Evolutionary conservation across 192 early-diverging fungal genomes (phyloP), one percentile per base, ranked within the genome.

Genomic region (Cetraspora pellucida): DNA sequence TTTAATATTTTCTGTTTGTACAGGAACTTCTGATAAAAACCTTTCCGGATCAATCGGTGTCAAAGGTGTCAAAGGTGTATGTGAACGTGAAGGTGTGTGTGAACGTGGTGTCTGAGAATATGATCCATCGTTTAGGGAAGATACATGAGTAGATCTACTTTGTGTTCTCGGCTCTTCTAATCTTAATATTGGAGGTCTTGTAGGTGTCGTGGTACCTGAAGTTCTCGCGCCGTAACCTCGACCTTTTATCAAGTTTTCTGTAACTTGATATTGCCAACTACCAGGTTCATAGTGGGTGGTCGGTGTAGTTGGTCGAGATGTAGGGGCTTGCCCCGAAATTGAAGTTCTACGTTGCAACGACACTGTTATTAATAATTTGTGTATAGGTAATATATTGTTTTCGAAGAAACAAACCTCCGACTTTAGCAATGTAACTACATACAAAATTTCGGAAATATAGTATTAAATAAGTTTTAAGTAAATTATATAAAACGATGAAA

Each of bases 231-330:
- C 44, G 27, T 50, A 46, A 21, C 21, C 43, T 27, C 21, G 19
- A 45, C n/a, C n/a, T 45, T 45, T 21, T 68, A 46, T 37, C 17
- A 76, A 25, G 19, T 76, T 76, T 43, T 76, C 74, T 2, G 63
- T 45, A 23, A 76, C 74, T 49, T 67, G 47, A 57, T 76, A 76
- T 28, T 60, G 63, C 74, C 74, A 76, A 54, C 63, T 61, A 21
- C 28, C 63, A 54, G 61, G 74, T 14, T 50, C 46, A 25, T 49
- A 60, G n/a, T 55, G 5, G 21, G 37, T 11, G n/a, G 59, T 58
- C 25, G 13, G 37, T 60, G 55, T 23, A 10, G 74, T 19, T 16
- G 74, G 14, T 49, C 44, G 30, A 60, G 44, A 27, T 60, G 47
- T 27, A 14, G 74, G 74, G 28, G 6, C 60, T 25, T 37, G 60